Evolutionary conservation across 495 filamentous ascomycete species (phyloP).

Genomic region (Rhypophila decipiens): DNA sequence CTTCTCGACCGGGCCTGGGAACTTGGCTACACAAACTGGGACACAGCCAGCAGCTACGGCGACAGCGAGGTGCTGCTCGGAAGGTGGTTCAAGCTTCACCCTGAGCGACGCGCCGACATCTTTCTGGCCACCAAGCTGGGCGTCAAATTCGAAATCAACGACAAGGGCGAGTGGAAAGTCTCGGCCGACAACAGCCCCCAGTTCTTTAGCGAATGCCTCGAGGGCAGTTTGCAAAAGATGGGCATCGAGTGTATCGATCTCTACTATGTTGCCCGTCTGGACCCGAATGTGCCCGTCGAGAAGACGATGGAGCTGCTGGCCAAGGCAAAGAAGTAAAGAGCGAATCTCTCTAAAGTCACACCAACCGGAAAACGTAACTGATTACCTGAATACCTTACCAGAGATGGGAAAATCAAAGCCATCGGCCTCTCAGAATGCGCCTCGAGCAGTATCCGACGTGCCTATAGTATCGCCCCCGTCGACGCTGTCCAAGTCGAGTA

Average conservation of each 20-base stretch:
- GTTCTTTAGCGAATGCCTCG: constrained; percentile 38
- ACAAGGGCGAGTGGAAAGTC: too few species aligned
- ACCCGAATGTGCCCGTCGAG: constrained; percentile 48
- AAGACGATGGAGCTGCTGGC: constrained; percentile 43
- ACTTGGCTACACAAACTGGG: constrained; percentile 37
- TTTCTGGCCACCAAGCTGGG: constrained; percentile 50
- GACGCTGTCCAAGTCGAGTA: constrained; percentile 25
- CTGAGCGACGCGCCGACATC: constrained; percentile 38
- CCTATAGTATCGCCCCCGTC: constrained; percentile 17
- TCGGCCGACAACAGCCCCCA: constrained; percentile 43
- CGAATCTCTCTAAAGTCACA: too few species aligned
- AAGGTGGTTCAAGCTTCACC: constrained; percentile 35
- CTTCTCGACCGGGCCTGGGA: constrained; percentile 35
- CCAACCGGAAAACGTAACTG: neutral
- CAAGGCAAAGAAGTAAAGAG: constrained; percentile 23
- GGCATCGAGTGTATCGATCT: constrained; percentile 45
- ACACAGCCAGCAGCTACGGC: constrained; percentile 36
- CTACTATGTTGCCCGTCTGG: constrained; percentile 47
- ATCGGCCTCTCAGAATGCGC: constrained; percentile 35
- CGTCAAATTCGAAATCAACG: constrained; percentile 15
- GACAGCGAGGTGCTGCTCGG: constrained; percentile 42
- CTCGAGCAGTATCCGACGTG: constrained; percentile 18
- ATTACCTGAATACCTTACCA: constrained; percentile 11
- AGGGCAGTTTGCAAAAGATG: constrained; percentile 40
- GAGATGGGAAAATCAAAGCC: constrained; percentile 37